Percentiles rank a stretch among this genome's conserved stretches.
Conservation (phyloP, 257 asterid genomes). For the Rauvolfia tetraphylla region DNA sequence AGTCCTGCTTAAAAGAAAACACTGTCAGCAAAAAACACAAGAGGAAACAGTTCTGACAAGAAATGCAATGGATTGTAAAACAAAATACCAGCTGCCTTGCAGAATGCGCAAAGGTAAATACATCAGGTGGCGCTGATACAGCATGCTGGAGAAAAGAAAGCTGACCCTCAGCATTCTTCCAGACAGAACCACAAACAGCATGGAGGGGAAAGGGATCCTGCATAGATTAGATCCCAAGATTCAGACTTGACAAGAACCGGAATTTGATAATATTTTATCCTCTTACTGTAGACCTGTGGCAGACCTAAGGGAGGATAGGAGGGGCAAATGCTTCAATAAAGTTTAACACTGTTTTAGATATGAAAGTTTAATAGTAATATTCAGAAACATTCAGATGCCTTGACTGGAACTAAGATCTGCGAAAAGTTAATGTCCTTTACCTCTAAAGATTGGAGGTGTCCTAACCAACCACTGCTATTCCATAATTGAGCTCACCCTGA, state of each 20-base stretch:
- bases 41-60: neutral
- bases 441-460: no score
- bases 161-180: conserved; percentile 98
- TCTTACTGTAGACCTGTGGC: neutral
- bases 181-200: conserved; percentile 79
- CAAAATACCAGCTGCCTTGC: conserved; percentile 68
- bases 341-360: neutral
- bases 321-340: neutral
- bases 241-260: neutral
- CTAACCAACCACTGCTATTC: no score
- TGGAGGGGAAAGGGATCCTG: conserved; percentile 94
- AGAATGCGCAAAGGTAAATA: conserved; percentile 83
- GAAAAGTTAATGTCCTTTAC: no score
- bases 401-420: neutral
- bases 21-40: conserved; percentile 9
- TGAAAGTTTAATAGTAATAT: neutral
- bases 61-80: neutral
- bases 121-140: conserved; percentile 71
- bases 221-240: neutral
- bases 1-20: conserved; percentile 44
- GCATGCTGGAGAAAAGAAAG: conserved; percentile 84
- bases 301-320: neutral
- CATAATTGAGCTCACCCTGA: no score
- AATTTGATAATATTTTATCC: neutral
- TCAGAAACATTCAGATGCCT: neutral